A percentile compares a stretch with the other conserved stretches of the same genome.
Evolutionary conservation across 2,329 filamentous ascomycete species (phyloP).

Genomic region (Paracoccidioides brasiliensis): DNA sequence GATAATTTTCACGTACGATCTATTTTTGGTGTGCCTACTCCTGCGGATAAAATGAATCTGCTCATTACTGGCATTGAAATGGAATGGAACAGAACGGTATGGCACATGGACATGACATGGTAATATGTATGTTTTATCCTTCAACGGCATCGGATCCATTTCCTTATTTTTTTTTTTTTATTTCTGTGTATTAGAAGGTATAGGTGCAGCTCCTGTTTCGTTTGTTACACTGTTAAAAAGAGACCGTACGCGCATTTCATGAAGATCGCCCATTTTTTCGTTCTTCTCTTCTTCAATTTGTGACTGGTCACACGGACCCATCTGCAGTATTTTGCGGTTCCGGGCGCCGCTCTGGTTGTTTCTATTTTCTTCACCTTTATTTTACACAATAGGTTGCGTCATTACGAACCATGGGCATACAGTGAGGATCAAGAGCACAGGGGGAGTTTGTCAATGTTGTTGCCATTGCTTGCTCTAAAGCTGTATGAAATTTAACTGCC

Average conservation of each 20-base stretch:
- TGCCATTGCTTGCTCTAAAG: neutral
- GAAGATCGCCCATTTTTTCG: neutral
- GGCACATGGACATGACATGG: neutral
- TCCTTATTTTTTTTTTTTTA: neutral
- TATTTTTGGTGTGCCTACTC: neutral
- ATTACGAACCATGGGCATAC: too few relatives aligned
- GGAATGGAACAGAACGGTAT: neutral
- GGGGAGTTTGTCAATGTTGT: neutral
- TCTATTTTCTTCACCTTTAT: too few relatives aligned
- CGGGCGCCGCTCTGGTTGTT: too few relatives aligned
- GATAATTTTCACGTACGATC: neutral
- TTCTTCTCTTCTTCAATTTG: too few relatives aligned
- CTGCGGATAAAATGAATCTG: neutral
- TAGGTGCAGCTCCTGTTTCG: neutral
- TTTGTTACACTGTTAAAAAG: neutral
- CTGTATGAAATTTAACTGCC: neutral
- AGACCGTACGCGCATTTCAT: neutral
- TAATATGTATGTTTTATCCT: neutral
- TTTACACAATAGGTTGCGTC: too few relatives aligned
- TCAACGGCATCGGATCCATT: neutral
- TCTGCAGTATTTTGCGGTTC: too few relatives aligned
- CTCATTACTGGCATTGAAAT: neutral
- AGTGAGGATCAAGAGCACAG: too few relatives aligned
- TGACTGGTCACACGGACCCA: too few relatives aligned
- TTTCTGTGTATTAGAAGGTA: constrained; percentile 1